Percentiles rank a stretch among this genome's conserved stretches.
Evolutionary conservation across 2,329 filamentous ascomycete species (phyloP).

Genomic region (Pseudogymnoascus sp.): DNA sequence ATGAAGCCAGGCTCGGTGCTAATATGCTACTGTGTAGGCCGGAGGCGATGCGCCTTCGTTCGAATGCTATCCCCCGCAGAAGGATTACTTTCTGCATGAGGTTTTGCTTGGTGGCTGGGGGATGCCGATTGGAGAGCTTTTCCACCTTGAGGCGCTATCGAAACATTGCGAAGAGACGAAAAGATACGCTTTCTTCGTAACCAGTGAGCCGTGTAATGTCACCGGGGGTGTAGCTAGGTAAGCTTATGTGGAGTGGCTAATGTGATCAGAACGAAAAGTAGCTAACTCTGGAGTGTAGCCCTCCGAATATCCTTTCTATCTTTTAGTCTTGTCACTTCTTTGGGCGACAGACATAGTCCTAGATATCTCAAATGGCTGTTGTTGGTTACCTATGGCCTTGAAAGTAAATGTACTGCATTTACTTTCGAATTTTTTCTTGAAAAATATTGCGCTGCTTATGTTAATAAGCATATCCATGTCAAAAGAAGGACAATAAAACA

Average conservation of each 20-base stretch:
- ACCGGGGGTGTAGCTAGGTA: slow-evolving; percentile 11
- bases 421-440: neutral
- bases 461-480: neutral
- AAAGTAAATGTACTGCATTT: neutral
- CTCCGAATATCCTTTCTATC: neutral
- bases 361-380: neutral
- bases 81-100: slow-evolving; percentile 30
- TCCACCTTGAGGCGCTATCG: slow-evolving; percentile 26
- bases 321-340: neutral
- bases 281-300: neutral
- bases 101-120: slow-evolving; percentile 40
- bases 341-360: neutral
- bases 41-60: slow-evolving; percentile 31
- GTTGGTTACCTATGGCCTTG: neutral
- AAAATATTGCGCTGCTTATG: neutral
- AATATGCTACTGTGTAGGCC: slow-evolving; percentile 21
- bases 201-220: slow-evolving; percentile 36
- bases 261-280: neutral
- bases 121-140: slow-evolving; percentile 30
- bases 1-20: slow-evolving; percentile 34
- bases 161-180: slow-evolving; percentile 27
- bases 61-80: slow-evolving; percentile 25
- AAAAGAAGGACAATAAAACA: neutral
- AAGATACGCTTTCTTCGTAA: slow-evolving; percentile 41
- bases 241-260: neutral